Percentiles rank a stretch among this genome's conserved stretches.
Evolutionary conservation across 768 basidiomycete genomes (phyloP).

Genomic region (Stropharia rugosoannulata): DNA sequence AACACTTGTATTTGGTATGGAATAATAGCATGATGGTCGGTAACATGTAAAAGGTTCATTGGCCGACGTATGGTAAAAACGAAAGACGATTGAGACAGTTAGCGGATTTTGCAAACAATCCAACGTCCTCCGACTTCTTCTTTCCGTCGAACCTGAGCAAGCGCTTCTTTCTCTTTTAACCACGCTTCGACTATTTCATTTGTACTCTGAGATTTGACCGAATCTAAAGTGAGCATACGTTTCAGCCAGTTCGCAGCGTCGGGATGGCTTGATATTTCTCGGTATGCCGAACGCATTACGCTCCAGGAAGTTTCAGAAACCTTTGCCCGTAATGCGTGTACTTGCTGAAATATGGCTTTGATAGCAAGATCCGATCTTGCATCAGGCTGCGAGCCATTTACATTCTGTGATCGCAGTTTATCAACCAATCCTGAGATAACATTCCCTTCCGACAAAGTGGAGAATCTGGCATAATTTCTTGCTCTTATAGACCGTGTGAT

Average conservation of each 20-base stretch:
- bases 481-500: constrained; percentile 52
- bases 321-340: constrained; percentile 49
- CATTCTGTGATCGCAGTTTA: background rate
- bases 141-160: constrained; percentile 53
- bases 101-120: constrained; percentile 56
- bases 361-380: constrained; percentile 19
- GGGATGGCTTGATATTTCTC: constrained; percentile 47
- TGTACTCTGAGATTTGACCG: constrained; percentile 25
- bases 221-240: constrained; percentile 45
- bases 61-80: constrained; percentile 3
- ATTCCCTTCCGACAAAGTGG: constrained; percentile 36
- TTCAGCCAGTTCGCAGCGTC: constrained; percentile 47
- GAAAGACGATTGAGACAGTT: background rate
- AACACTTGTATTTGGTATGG: background rate
- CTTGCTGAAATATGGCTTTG: constrained; percentile 42
- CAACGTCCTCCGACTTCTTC: constrained; percentile 59
- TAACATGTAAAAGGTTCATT: constrained; percentile 1
- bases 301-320: constrained; percentile 57
- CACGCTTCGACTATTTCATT: constrained; percentile 47
- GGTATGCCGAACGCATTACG: constrained; percentile 59
- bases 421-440: constrained; percentile 22
- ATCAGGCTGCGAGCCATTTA: background rate
- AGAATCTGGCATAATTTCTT: constrained; percentile 54
- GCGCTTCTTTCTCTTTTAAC: constrained; percentile 39
- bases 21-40: constrained; percentile 11